Evolutionary conservation across 257 asterid genomes (phyloP).

Genomic region (Gynochthodes officinalis): DNA sequence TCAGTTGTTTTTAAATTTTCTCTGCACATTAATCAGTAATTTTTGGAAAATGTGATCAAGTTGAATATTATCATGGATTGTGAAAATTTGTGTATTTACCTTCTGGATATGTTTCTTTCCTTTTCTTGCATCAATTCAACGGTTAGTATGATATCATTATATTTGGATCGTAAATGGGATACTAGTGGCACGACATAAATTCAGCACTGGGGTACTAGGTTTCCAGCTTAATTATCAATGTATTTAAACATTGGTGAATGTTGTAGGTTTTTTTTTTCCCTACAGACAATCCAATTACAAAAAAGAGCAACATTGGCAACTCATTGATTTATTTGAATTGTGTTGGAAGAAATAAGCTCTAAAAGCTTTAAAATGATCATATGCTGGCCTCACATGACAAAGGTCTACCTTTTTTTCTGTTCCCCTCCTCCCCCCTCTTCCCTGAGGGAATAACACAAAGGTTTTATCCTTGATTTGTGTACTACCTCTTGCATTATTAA

Average conservation of each 20-base stretch:
- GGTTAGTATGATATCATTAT: not conserved
- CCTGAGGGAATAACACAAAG: not conserved
- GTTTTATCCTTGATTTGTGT: not conserved
- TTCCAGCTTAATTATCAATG: not conserved
- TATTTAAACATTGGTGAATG: not conserved
- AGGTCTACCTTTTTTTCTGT: not conserved
- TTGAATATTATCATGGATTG: slow-evolving; percentile 1
- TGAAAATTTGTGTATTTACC: not conserved
- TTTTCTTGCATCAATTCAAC: not conserved
- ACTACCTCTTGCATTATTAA: no score
- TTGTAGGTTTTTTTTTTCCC: not conserved
- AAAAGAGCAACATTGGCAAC: not conserved
- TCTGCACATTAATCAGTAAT: not conserved
- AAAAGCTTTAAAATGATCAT: no score
- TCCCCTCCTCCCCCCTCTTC: no score
- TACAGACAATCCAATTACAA: not conserved
- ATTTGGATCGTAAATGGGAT: not conserved
- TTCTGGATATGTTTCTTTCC: not conserved
- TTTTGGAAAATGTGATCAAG: not conserved
- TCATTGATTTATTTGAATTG: no score
- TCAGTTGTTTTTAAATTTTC: not conserved
- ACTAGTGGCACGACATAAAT: not conserved
- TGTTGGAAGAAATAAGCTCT: no score
- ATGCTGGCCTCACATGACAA: no score
- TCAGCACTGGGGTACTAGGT: not conserved